A percentile compares a stretch with the other conserved stretches of the same genome.
These are phyloP conservation scores for Takakia lepidozioides DNA, from an alignment of 225 moss, liverwort and hornwort species.

Conservation along the genomic window DNA sequence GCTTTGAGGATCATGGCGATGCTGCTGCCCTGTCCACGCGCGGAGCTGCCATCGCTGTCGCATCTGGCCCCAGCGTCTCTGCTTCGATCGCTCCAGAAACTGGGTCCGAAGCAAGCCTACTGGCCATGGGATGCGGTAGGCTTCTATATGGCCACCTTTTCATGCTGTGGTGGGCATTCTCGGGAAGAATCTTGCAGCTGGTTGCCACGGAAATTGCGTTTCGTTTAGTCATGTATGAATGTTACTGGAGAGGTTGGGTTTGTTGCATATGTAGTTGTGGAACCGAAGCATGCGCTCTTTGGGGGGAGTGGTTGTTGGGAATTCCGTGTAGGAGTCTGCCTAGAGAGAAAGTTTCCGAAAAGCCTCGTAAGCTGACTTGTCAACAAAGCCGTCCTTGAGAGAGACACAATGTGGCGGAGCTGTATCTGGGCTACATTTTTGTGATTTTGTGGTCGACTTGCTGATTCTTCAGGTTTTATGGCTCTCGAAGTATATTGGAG, in stretches of 20 bases:
- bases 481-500: background rate
- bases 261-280: background rate
- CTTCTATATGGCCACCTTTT: slow-evolving; percentile 15
- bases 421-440: no score
- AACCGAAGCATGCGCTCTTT: no score
- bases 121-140: slow-evolving; percentile 47
- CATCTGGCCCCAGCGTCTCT: slow-evolving; percentile 30
- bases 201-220: background rate
- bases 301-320: no score
- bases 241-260: background rate
- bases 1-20: no score
- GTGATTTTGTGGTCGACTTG: background rate
- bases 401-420: no score
- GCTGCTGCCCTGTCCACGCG: no score
- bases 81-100: slow-evolving; percentile 48
- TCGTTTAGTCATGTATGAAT: background rate
- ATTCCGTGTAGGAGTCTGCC: no score
- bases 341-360: no score
- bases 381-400: no score
- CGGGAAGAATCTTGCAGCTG: no score
- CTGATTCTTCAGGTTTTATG: background rate
- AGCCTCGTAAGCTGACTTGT: no score
- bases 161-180: background rate
- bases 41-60: slow-evolving; percentile 30
- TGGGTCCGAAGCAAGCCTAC: no score